Base-by-base conservation (phyloP, 192 early-diverging fungal species). In the Phycomyces nitens region DNA sequence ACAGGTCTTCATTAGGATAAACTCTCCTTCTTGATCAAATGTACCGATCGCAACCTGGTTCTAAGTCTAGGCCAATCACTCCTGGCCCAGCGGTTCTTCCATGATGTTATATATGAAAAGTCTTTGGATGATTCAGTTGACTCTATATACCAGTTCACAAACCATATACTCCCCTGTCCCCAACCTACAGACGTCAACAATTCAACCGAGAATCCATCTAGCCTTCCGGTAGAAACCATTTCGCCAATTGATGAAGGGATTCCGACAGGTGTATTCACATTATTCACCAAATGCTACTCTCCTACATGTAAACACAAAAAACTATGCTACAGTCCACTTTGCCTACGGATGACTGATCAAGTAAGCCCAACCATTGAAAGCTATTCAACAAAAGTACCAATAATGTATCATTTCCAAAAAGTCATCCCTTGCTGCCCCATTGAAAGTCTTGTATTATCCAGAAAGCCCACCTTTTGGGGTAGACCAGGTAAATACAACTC, bases 271-370 rank as follows among this genome's bases (percentile, higher is more conserved):
- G 88, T 98, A 3, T 94, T 96, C 79, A 93, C 92, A 2, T 77
- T 91, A 38, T 76, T 97, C 57, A 88, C 94, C 0, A 87, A 90
- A 59, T 98, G 96, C 73, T 98, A 97, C 72, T 97, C 94, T 20
- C 91, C 94, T 0, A 96, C 92, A 0, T 98, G 96, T 69, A 81
- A 89, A 1, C 74, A 77, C 20, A 89, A 87, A 41, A 86, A 82
- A 56, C 75, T 89, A 1, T 98, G 95, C 71, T 98, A 98, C 78
- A 94, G 90, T 62, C 84, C 90, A 12, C 78, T 86, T 8, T 97
- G 96, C 61, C 94, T 94, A 6, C 77, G 89, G 7, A 80, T 92
- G 49, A 70, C 89, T 38, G 87, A 88, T 62, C 88, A 92, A 80
- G 82, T 80, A 55, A 22, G 61, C 38, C 55, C n/a, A n/a, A n/a